These are phyloP conservation scores for Penicillium bialowiezense DNA, from an alignment of 495 filamentous ascomycete species.

Conservation along the genomic window DNA sequence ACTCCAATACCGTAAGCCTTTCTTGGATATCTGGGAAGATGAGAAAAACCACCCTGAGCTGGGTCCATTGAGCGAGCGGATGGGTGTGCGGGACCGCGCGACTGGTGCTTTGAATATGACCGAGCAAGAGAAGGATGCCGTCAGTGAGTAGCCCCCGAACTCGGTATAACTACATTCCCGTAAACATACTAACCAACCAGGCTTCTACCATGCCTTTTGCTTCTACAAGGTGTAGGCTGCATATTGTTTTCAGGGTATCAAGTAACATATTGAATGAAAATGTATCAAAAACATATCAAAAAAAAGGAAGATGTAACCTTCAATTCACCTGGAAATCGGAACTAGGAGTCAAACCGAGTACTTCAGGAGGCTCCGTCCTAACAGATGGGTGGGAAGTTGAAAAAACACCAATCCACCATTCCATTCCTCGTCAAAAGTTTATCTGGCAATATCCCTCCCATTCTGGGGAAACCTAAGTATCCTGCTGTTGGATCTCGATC, in stretches of 20 bases:
- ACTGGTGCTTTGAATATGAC: slow-evolving; percentile 66
- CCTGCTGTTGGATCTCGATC: slow-evolving; percentile 25
- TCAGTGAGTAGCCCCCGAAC: slow-evolving; percentile 45
- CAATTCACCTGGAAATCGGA: too few relatives aligned
- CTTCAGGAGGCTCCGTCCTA: too few relatives aligned
- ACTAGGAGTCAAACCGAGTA: too few relatives aligned
- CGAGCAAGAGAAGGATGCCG: slow-evolving; percentile 84
- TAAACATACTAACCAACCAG: slow-evolving; percentile 25
- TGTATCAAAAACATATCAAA: too few relatives aligned
- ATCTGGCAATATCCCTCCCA: too few relatives aligned
- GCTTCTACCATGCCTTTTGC: slow-evolving; percentile 88
- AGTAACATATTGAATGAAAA: too few relatives aligned
- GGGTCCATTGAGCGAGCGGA: slow-evolving; percentile 82
- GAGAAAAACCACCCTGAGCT: slow-evolving; percentile 79
- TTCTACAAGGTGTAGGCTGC: slow-evolving; percentile 78
- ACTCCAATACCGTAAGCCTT: slow-evolving; percentile 84
- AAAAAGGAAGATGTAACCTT: too few relatives aligned
- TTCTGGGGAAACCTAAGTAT: neutral
- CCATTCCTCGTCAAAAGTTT: too few relatives aligned
- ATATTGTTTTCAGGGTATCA: too few relatives aligned
- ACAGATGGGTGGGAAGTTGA: too few relatives aligned
- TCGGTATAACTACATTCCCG: neutral
- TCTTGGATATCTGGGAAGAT: slow-evolving; percentile 84
- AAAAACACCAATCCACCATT: too few relatives aligned
- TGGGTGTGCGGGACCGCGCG: slow-evolving; percentile 78